phyloP scores from a whole-genome alignment of 2,329 filamentous ascomycete species.

The Bretziella fagacearum region DNA sequence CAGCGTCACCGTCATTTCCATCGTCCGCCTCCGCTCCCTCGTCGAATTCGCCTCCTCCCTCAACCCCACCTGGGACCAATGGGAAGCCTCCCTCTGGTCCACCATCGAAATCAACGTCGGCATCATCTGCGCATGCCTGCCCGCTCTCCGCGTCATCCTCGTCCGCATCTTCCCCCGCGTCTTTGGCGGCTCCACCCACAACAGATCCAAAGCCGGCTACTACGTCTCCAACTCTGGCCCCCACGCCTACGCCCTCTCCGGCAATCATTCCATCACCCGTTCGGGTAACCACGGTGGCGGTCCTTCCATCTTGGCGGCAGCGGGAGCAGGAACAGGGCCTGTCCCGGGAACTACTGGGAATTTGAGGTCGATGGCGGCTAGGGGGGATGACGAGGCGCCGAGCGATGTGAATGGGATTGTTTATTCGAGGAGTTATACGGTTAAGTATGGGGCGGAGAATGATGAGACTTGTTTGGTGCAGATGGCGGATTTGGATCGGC shows the following conservation, averaged over 20 bases:
- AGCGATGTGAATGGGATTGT: neutral
- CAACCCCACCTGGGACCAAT: constrained; percentile 21
- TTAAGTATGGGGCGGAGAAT: constrained; percentile 9
- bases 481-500: constrained; percentile 11
- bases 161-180: constrained; percentile 21
- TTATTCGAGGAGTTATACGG: constrained; percentile 7
- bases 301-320: neutral
- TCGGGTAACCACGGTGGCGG: neutral
- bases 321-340: too few species aligned
- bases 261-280: neutral
- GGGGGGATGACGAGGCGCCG: neutral
- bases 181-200: constrained; percentile 18
- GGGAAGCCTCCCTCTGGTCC: constrained; percentile 20
- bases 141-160: constrained; percentile 20
- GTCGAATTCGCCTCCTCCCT: constrained; percentile 18
- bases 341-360: neutral
- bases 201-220: constrained; percentile 15
- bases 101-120: constrained; percentile 21
- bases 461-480: constrained; percentile 11
- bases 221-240: constrained; percentile 17
- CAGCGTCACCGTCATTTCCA: constrained; percentile 21
- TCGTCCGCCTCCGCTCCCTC: constrained; percentile 20
- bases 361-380: constrained; percentile 2
- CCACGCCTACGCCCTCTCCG: neutral
- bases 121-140: constrained; percentile 22